Base-by-base conservation (phyloP, 805 yeast genomes). In the Hanseniaspora taiwanica region DNA sequence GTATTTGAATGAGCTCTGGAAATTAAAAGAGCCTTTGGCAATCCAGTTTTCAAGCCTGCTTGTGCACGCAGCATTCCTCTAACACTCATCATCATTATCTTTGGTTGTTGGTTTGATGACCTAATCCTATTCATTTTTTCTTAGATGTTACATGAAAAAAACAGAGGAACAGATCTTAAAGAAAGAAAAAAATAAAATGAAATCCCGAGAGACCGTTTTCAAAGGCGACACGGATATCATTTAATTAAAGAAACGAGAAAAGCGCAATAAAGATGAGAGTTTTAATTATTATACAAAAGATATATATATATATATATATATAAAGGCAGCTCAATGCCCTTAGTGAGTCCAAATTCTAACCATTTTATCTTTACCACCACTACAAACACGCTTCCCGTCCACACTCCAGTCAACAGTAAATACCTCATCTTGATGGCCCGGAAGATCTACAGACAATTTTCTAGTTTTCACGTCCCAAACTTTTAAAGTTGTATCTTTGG, bases 381-480 rank as follows among this genome's bases (percentile, higher is more conserved):
- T 83, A n/a, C 89, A 94, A 10, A 91, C 97, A 48, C 79, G 70
- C 48, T 73, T 74, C 36, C 98, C 98, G 57, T 91, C 98, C 42
- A 81, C 76, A 65, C 96, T 83, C 98, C 98, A 91, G 53, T 91
- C 98, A 3, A 91, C 96, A 0, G 96, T 93, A 56, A 75, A 91
- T 1, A 91, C 95, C 62, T 91, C 98, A 54, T 91, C 98, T 13
- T 78, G 66, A 56, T 91, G 98, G 1, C 98, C 98, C 0, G 98
- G 98, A 43, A 91, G 70, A 60, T 91, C 98, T 14, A 80, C 84
- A 43, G 76, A 72, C 42, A 91, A 65, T 55, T 89, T 89, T 47
- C 80, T 71, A 3, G 95, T 82, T 52, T 82, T 74, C 18, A 89
- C 77, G 55, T 89, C 96, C 97, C 97, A 89, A 2, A 89, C 94